phyloP scores from a whole-genome alignment of 1,284 basidiomycete species.

The Pulchroboletus neoregius region DNA sequence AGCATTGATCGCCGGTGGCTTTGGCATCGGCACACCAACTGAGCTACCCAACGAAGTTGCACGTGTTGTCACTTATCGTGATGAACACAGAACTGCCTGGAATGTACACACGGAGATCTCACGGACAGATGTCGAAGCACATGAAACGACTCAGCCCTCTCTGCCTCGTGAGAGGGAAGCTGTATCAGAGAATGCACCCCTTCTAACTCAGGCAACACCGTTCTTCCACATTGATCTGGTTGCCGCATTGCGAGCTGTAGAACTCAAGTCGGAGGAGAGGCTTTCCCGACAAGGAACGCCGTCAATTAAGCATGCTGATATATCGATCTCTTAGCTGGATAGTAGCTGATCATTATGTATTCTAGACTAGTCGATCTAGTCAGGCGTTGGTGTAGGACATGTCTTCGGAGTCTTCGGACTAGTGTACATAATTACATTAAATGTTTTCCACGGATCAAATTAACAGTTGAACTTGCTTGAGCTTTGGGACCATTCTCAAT shows the following conservation, averaged over 20 bases:
- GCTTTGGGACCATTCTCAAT: too few species aligned
- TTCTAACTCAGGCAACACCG: constrained; percentile 62
- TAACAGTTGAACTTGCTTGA: too few species aligned
- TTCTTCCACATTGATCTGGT: constrained; percentile 86
- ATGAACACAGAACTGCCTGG: constrained; percentile 34
- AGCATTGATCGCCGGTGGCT: constrained; percentile 83
- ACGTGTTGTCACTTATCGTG: constrained; percentile 62
- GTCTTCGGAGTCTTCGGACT: not conserved
- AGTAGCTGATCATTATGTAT: too few species aligned
- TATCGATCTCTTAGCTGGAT: not conserved
- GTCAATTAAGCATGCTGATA: constrained; percentile 14
- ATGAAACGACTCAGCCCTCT: constrained; percentile 26
- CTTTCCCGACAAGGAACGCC: constrained; percentile 10
- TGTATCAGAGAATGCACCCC: constrained; percentile 32
- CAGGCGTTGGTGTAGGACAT: too few species aligned
- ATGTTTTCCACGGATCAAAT: constrained; percentile 18
- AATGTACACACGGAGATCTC: constrained; percentile 8
- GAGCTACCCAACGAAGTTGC: constrained; percentile 62
- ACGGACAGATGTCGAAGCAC: constrained; percentile 37
- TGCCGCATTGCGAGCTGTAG: constrained; percentile 70
- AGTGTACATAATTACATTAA: not conserved
- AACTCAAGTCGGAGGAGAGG: constrained; percentile 30
- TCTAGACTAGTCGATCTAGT: too few species aligned
- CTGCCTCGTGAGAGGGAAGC: constrained; percentile 3
- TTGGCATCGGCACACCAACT: constrained; percentile 59